A percentile compares a stretch with the other conserved stretches of the same genome.
Conservation (phyloP, 1,139 yeast species). For the Yamadazyma sp. region DNA sequence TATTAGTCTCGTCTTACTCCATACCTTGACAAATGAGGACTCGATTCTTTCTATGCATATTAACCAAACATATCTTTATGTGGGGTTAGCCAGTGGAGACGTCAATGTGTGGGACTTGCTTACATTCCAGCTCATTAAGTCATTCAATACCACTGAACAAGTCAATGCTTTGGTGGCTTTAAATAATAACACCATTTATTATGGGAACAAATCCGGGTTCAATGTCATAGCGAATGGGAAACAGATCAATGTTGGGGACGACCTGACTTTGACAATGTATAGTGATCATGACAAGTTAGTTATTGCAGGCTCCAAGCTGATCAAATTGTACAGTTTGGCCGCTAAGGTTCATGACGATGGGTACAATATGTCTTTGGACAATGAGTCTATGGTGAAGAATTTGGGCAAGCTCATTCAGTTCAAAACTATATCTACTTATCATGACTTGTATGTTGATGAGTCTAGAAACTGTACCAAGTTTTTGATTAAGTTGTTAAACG, state of each 20-base stretch:
- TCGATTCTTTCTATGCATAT: slow-evolving; percentile 68
- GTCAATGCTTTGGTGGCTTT: slow-evolving; percentile 12
- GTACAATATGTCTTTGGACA: slow-evolving; percentile 16
- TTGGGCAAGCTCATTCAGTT: slow-evolving; percentile 63
- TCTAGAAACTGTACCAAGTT: slow-evolving; percentile 86
- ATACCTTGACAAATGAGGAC: slow-evolving; percentile 62
- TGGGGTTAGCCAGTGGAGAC: slow-evolving; percentile 73
- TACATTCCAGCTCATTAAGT: slow-evolving; percentile 69
- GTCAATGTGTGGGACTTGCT: slow-evolving; percentile 83
- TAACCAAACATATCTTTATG: slow-evolving; percentile 66
- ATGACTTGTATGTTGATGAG: slow-evolving; percentile 67
- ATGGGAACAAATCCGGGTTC: slow-evolving; percentile 15
- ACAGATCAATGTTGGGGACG: slow-evolving; percentile 5
- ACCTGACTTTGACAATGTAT: slow-evolving; percentile 11
- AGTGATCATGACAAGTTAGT: slow-evolving; percentile 21
- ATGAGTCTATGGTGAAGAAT: slow-evolving; percentile 64
- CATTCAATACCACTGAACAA: slow-evolving; percentile 36
- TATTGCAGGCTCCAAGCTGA: slow-evolving; percentile 37
- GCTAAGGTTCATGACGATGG: slow-evolving; percentile 1
- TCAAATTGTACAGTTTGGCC: slow-evolving; percentile 10
- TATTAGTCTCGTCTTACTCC: slow-evolving; percentile 21
- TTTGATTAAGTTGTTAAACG: slow-evolving; percentile 59
- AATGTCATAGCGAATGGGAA: slow-evolving; percentile 9
- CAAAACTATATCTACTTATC: slow-evolving; percentile 75
- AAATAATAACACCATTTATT: slow-evolving; percentile 11